Percentiles rank a stretch among this genome's conserved stretches.
These are phyloP conservation scores for Anthracocystis setariae DNA, from an alignment of 1,284 basidiomycete genomes.

Conservation along the genomic window DNA sequence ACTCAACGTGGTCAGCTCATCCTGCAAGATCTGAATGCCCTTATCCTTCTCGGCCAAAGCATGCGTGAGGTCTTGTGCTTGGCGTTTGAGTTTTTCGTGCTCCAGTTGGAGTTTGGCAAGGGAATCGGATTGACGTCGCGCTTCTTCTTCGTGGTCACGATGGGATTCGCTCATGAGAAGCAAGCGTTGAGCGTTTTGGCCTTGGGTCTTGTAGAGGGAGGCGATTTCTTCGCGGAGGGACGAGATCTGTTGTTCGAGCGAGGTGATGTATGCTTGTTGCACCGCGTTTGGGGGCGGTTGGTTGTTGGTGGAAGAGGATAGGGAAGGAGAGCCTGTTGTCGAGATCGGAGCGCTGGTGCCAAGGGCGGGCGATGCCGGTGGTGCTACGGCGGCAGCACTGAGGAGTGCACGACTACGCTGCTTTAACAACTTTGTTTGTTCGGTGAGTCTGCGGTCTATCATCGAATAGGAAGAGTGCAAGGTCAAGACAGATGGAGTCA, in stretches of 20 bases:
- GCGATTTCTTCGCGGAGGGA: conserved; percentile 88
- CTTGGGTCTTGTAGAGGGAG: conserved; percentile 93
- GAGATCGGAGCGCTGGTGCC: conserved; percentile 3
- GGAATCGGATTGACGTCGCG: conserved; percentile 80
- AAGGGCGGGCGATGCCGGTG: conserved; percentile 17
- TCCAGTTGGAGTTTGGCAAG: conserved; percentile 79
- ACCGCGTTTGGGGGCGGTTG: conserved; percentile 76
- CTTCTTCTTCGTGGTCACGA: conserved; percentile 86
- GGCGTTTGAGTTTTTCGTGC: conserved; percentile 72
- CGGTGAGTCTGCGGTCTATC: conserved; percentile 48
- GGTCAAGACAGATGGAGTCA: background rate
- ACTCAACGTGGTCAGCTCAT: conserved; percentile 71
- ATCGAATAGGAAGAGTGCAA: background rate
- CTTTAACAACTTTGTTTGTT: conserved; percentile 43
- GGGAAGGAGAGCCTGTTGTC: conserved; percentile 6
- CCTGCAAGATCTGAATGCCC: conserved; percentile 89
- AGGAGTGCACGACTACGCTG: conserved; percentile 51
- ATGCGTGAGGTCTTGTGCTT: conserved; percentile 73
- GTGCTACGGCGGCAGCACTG: conserved; percentile 29
- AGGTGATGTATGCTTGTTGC: conserved; percentile 83
- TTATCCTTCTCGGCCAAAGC: conserved; percentile 81
- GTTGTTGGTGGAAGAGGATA: conserved; percentile 7
- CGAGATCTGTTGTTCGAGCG: conserved; percentile 91
- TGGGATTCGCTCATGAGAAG: conserved; percentile 92
- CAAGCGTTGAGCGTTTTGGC: conserved; percentile 90